These are phyloP conservation scores for Cytospora leucostoma DNA, from an alignment of 2,329 filamentous ascomycete genomes.

Conservation along the genomic window DNA sequence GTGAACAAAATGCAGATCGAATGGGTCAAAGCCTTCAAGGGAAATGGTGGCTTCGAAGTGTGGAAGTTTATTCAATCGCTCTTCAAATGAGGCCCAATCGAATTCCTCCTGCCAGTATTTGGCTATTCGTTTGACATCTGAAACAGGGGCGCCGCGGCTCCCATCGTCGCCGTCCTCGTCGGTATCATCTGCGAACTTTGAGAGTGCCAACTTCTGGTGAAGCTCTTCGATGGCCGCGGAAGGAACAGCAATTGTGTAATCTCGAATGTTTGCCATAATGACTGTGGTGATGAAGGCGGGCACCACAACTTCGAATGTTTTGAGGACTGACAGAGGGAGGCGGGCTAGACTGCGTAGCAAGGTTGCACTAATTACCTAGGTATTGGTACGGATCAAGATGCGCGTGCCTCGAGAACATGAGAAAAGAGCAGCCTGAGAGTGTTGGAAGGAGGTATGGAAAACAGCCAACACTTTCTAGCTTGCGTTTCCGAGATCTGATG, in stretches of 20 bases:
- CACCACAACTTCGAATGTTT: too few species aligned
- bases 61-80: slow-evolving; percentile 58
- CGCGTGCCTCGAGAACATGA: too few species aligned
- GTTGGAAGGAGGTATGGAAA: too few species aligned
- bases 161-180: slow-evolving; percentile 46
- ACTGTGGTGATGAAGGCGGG: too few species aligned
- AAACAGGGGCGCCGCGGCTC: slow-evolving; percentile 62
- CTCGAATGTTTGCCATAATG: slow-evolving; percentile 12
- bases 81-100: slow-evolving; percentile 63
- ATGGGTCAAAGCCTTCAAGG: slow-evolving; percentile 58
- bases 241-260: slow-evolving; percentile 3
- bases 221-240: neutral
- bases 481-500: too few species aligned
- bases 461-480: too few species aligned
- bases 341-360: too few species aligned
- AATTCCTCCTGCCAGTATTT: slow-evolving; percentile 58
- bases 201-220: slow-evolving; percentile 6
- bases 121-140: slow-evolving; percentile 59
- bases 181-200: slow-evolving; percentile 54
- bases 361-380: too few species aligned
- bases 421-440: too few species aligned
- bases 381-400: too few species aligned
- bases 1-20: slow-evolving; percentile 67
- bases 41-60: slow-evolving; percentile 57
- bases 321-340: too few species aligned